These are phyloP conservation scores for Homolaphlyctis polyrhiza DNA, from an alignment of 371 early-diverging fungal genomes.

Conservation along the genomic window DNA sequence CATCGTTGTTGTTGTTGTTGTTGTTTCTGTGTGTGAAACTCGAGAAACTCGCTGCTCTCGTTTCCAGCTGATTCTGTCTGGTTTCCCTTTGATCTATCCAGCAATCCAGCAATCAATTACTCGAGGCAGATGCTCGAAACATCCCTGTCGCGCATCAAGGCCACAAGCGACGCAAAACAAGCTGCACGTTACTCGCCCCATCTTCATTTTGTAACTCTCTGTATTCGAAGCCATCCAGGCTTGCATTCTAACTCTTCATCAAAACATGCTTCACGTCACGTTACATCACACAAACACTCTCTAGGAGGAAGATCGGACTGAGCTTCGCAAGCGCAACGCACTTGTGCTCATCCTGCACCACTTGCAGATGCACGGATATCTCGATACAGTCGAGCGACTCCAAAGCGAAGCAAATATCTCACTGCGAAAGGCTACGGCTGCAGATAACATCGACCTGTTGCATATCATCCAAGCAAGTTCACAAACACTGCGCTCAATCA, in stretches of 20 bases:
- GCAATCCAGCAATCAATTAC: too few relatives aligned
- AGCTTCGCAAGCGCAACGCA: constrained; percentile 28
- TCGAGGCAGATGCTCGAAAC: too few relatives aligned
- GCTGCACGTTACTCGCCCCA: constrained; percentile 10
- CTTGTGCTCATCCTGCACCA: constrained; percentile 41
- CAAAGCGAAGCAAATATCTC: constrained; percentile 35
- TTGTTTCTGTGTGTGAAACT: too few relatives aligned
- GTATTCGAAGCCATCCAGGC: too few relatives aligned
- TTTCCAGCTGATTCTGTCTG: too few relatives aligned
- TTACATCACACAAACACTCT: neutral
- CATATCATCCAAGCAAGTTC: constrained; percentile 39
- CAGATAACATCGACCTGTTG: constrained; percentile 47
- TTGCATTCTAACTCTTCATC: too few relatives aligned
- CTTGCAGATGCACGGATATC: constrained; percentile 34
- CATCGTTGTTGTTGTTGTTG: too few relatives aligned
- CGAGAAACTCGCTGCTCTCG: neutral
- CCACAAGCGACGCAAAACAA: constrained; percentile 14
- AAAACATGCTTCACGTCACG: too few relatives aligned
- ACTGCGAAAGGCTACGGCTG: constrained; percentile 28
- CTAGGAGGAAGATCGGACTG: constrained; percentile 27
- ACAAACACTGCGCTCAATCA: neutral
- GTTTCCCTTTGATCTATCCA: too few relatives aligned
- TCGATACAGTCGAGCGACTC: constrained; percentile 30
- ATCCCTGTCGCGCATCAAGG: constrained; percentile 14
- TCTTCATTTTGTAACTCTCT: too few relatives aligned